phyloP scores from a whole-genome alignment of 345 rosid genomes.

The Erucastrum elatum region DNA sequence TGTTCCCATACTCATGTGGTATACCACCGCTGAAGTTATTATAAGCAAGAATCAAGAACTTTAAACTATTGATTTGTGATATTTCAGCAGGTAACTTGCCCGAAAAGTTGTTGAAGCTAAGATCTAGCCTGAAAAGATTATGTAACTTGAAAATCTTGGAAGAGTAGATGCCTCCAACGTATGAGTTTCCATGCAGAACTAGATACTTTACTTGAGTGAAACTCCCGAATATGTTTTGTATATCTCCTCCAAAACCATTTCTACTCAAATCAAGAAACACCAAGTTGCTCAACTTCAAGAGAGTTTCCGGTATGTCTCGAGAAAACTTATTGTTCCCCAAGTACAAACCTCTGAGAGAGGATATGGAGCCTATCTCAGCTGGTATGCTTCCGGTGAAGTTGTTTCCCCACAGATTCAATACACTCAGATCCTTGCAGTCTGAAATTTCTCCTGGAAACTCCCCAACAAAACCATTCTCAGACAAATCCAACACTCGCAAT shows the following conservation, averaged over 20 bases:
- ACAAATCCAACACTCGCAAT: constrained; percentile 56
- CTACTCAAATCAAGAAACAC: background rate
- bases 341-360: constrained; percentile 57
- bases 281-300: background rate
- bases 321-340: constrained; percentile 52
- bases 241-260: background rate
- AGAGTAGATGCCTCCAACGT: background rate
- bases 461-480: constrained; percentile 58
- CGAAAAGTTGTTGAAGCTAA: background rate
- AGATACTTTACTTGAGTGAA: background rate
- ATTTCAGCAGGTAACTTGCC: background rate
- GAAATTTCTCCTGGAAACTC: constrained; percentile 51
- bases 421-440: constrained; percentile 52
- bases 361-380: constrained; percentile 57
- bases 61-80: background rate
- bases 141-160: background rate
- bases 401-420: constrained; percentile 71
- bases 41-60: background rate
- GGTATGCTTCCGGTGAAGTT: constrained; percentile 62
- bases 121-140: background rate
- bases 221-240: background rate
- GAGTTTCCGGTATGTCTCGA: background rate
- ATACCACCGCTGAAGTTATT: background rate
- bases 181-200: background rate
- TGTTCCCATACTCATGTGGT: background rate